Evolutionary conservation across 106 monocot species (phyloP).

Genomic region (Dioscorea dumetorum): DNA sequence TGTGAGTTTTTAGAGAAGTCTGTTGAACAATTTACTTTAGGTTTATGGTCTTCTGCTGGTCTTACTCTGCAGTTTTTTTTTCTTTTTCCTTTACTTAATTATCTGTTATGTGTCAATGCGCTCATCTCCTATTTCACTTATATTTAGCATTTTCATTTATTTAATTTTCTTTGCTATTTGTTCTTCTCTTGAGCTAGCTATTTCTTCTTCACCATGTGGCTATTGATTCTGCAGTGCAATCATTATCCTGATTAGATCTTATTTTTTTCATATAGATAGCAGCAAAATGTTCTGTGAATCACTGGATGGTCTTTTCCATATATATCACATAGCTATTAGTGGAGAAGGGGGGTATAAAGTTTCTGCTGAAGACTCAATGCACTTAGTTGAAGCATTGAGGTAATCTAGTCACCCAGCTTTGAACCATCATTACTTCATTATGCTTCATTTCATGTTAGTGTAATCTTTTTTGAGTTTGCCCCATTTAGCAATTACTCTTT

Average conservation of each 20-base stretch:
- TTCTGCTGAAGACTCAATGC: constrained; percentile 73
- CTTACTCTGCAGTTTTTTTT: too few relatives aligned
- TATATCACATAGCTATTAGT: constrained; percentile 91
- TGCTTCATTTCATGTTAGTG: not conserved
- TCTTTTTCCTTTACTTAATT: too few relatives aligned
- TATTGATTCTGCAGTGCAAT: not conserved
- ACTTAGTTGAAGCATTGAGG: constrained; percentile 97
- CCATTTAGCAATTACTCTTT: too few relatives aligned
- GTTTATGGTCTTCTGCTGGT: too few relatives aligned
- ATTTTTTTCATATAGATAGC: constrained; percentile 44
- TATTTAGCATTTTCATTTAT: too few relatives aligned
- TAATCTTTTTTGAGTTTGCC: too few relatives aligned
- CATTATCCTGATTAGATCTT: not conserved
- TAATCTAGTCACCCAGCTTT: constrained; percentile 11
- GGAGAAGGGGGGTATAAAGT: constrained; percentile 89
- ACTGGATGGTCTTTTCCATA: constrained; percentile 80
- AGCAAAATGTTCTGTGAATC: constrained; percentile 73
- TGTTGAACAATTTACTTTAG: too few relatives aligned
- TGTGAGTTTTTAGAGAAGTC: too few relatives aligned
- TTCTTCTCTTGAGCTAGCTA: too few relatives aligned
- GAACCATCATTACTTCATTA: not conserved
- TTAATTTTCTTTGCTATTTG: too few relatives aligned
- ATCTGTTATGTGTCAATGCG: too few relatives aligned
- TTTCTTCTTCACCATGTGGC: not conserved
- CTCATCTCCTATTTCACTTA: too few relatives aligned